phyloP scores from a whole-genome alignment of 2,329 filamentous ascomycete genomes.

The Aspergillus piperis region DNA sequence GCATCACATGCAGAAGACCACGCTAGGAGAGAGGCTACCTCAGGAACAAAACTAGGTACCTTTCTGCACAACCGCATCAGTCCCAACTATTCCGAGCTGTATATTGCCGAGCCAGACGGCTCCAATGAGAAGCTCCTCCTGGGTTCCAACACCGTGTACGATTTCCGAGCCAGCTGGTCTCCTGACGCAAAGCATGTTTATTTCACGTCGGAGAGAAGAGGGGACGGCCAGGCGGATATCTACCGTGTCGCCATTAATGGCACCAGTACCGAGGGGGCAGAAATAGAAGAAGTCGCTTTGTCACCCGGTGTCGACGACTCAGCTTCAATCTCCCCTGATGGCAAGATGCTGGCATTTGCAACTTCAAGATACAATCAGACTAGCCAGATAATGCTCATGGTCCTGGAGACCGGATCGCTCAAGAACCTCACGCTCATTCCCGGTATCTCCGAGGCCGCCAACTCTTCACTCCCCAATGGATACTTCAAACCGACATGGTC shows the following conservation, averaged over 20 bases:
- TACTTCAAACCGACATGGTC: slow-evolving; percentile 46
- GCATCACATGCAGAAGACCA: too few relatives aligned
- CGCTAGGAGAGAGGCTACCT: too few relatives aligned
- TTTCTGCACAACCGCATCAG: slow-evolving; percentile 42
- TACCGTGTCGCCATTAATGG: slow-evolving; percentile 42
- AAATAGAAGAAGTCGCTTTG: slow-evolving; percentile 26
- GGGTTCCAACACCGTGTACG: slow-evolving; percentile 31
- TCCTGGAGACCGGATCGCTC: slow-evolving; percentile 35
- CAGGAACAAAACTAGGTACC: slow-evolving; percentile 12
- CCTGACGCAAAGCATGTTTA: slow-evolving; percentile 43
- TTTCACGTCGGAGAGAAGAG: slow-evolving; percentile 45
- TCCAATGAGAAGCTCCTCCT: slow-evolving; percentile 41
- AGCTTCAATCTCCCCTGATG: slow-evolving; percentile 41
- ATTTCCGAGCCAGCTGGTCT: slow-evolving; percentile 45
- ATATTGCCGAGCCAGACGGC: slow-evolving; percentile 44
- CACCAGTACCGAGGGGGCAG: slow-evolving; percentile 16
- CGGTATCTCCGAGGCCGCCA: slow-evolving; percentile 10
- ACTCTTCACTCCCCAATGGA: slow-evolving; percentile 34
- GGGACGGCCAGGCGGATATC: slow-evolving; percentile 45
- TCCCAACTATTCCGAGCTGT: slow-evolving; percentile 29
- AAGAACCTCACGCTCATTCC: slow-evolving; percentile 42
- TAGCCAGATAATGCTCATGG: slow-evolving; percentile 43
- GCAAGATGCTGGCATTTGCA: slow-evolving; percentile 41
- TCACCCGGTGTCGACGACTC: slow-evolving; percentile 43
- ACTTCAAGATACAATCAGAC: slow-evolving; percentile 37